Conservation (phyloP, 208 protist species). For the Entamoeba nuttalli region DNA sequence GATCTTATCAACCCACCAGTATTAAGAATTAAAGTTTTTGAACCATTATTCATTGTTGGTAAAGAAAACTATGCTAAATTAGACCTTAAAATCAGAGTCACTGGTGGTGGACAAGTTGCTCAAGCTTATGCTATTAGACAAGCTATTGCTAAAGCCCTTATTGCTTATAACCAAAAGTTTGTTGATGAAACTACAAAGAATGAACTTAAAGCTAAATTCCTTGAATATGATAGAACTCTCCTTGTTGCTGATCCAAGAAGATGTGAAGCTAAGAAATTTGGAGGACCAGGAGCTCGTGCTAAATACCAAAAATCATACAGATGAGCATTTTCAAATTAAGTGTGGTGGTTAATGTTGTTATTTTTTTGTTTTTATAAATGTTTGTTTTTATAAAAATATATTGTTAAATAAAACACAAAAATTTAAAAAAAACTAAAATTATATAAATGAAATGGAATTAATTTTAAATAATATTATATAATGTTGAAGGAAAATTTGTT, state of each 20-base stretch:
- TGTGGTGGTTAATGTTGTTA: too few species aligned
- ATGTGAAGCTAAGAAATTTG: slow-evolving; percentile 99
- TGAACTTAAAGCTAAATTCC: slow-evolving; percentile 85
- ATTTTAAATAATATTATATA: not conserved
- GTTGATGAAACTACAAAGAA: slow-evolving; percentile 78
- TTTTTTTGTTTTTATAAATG: too few species aligned
- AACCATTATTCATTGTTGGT: slow-evolving; percentile 84
- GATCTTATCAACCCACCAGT: slow-evolving; percentile 83
- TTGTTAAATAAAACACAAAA: too few species aligned
- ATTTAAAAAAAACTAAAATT: too few species aligned
- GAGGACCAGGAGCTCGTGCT: slow-evolving; percentile 90
- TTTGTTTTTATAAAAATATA: too few species aligned
- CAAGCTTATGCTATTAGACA: slow-evolving; percentile 94
- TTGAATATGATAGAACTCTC: slow-evolving; percentile 87
- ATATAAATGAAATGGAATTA: too few species aligned
- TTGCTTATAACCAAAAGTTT: slow-evolving; percentile 98
- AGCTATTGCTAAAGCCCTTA: slow-evolving; percentile 90
- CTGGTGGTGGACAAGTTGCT: slow-evolving; percentile 85
- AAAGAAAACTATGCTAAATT: slow-evolving; percentile 69
- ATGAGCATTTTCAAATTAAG: slow-evolving; percentile 52
- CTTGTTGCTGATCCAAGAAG: slow-evolving; percentile 96
- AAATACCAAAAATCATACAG: slow-evolving; percentile 98
- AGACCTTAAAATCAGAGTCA: slow-evolving; percentile 78
- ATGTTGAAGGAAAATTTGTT: not conserved
- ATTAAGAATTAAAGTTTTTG: slow-evolving; percentile 83